Evolutionary conservation across 164 flowering plant genomes (phyloP).

Genomic region (Tetrastigma voinierianum): DNA sequence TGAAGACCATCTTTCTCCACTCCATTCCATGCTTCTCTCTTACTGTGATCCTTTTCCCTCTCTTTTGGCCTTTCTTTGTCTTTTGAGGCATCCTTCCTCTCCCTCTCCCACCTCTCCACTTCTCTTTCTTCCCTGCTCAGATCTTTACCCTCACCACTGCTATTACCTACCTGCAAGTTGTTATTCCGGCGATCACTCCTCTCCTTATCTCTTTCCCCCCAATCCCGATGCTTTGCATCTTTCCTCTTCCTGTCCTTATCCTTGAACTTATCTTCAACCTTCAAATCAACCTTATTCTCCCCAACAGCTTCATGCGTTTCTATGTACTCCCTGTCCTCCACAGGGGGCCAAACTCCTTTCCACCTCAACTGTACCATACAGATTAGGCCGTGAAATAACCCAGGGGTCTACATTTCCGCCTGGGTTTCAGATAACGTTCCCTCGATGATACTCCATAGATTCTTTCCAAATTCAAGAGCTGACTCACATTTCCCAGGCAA

Average conservation of each 20-base stretch:
- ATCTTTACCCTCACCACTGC: constrained; percentile 55
- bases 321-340: constrained; percentile 40
- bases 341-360: constrained; percentile 35
- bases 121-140: constrained; percentile 63
- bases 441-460: constrained; percentile 54
- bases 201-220: constrained; percentile 80
- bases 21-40: constrained; percentile 59
- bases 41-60: constrained; percentile 61
- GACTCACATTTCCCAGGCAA: constrained; percentile 21
- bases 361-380: constrained; percentile 42
- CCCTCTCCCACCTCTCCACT: constrained; percentile 77
- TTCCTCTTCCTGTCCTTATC: constrained; percentile 91
- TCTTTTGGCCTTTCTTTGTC: constrained; percentile 72
- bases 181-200: constrained; percentile 62
- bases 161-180: constrained; percentile 36
- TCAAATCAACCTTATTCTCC: constrained; percentile 67
- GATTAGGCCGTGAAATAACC: constrained; percentile 32
- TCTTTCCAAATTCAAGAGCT: constrained; percentile 65
- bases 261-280: constrained; percentile 68
- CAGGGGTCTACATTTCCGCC: constrained; percentile 44
- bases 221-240: constrained; percentile 71
- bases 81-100: constrained; percentile 56
- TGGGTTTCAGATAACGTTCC: constrained; percentile 47
- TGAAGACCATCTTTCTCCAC: constrained; percentile 48
- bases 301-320: constrained; percentile 72